Evolutionary conservation across 768 basidiomycete species (phyloP).

Genomic region (Zangia roseola): DNA sequence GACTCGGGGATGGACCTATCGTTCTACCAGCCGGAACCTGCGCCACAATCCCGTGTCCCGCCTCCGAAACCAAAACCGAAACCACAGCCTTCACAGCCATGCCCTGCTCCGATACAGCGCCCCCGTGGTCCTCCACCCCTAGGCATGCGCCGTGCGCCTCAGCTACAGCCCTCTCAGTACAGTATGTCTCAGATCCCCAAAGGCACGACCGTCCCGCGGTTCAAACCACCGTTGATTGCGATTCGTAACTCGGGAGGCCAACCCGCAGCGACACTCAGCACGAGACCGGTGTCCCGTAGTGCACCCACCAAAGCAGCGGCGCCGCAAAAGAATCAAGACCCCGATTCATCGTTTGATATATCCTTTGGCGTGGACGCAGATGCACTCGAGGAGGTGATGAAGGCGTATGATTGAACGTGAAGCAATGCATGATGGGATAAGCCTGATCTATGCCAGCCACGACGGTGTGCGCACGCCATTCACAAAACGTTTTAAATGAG

Average conservation of each 20-base stretch:
- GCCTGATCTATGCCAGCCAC: too few relatives aligned
- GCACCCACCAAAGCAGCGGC: background rate
- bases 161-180: slow-evolving; percentile 20
- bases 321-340: slow-evolving; percentile 9
- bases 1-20: slow-evolving; percentile 20
- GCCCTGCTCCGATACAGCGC: slow-evolving; percentile 15
- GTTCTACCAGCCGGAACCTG: slow-evolving; percentile 8
- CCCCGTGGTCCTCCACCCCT: slow-evolving; percentile 24
- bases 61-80: slow-evolving; percentile 2
- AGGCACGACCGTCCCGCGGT: slow-evolving; percentile 17
- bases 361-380: slow-evolving; percentile 32
- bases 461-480: too few relatives aligned
- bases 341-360: slow-evolving; percentile 33
- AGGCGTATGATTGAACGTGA: slow-evolving; percentile 24
- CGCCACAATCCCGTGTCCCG: background rate
- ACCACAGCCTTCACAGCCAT: slow-evolving; percentile 1
- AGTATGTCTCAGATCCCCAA: slow-evolving; percentile 20
- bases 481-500: too few relatives aligned
- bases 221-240: slow-evolving; percentile 28
- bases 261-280: background rate
- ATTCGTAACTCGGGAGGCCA: background rate
- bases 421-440: too few relatives aligned
- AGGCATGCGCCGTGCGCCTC: slow-evolving; percentile 28
- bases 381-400: slow-evolving; percentile 32
- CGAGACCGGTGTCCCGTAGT: background rate